phyloP scores from a whole-genome alignment of 2,329 filamentous ascomycete species.

The Pseudogymnoascus sp. region DNA sequence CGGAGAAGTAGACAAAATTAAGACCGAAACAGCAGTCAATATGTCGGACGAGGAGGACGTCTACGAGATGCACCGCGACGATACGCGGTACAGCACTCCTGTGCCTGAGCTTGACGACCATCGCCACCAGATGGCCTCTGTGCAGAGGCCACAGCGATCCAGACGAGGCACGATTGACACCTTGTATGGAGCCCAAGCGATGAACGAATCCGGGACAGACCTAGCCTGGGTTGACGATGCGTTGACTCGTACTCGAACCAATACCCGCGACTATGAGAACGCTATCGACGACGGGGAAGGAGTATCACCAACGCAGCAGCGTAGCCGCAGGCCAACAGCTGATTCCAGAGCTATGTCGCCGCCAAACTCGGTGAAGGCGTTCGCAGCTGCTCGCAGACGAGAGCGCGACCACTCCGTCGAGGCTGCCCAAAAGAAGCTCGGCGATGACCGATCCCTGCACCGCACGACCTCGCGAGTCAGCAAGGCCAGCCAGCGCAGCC shows the following conservation, averaged over 20 bases:
- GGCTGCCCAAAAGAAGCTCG: conserved; percentile 20
- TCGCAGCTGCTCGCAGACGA: conserved; percentile 80
- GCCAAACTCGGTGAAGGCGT: conserved; percentile 95
- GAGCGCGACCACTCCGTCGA: conserved; percentile 60
- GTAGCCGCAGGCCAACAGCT: conserved; percentile 43
- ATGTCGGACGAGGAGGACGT: conserved; percentile 62
- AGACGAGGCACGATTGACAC: conserved; percentile 70
- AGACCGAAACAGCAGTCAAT: conserved; percentile 33
- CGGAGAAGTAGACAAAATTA: not conserved
- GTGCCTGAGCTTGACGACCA: conserved; percentile 84
- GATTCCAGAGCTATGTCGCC: conserved; percentile 69
- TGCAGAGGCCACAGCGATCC: conserved; percentile 51
- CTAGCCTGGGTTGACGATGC: conserved; percentile 34
- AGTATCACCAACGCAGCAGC: conserved; percentile 35
- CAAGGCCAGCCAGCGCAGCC: conserved; percentile 42
- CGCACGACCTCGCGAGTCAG: conserved; percentile 61
- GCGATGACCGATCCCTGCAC: conserved; percentile 50
- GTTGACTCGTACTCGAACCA: conserved; percentile 35
- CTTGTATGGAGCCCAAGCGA: conserved; percentile 44
- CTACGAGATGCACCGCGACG: conserved; percentile 30
- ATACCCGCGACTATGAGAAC: conserved; percentile 65
- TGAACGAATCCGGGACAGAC: conserved; percentile 25
- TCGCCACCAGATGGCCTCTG: conserved; percentile 55
- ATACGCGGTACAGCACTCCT: conserved; percentile 62
- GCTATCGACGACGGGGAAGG: conserved; percentile 39